phyloP scores from a whole-genome alignment of 1,139 yeast species.

The Saccharomyces hybrid region DNA sequence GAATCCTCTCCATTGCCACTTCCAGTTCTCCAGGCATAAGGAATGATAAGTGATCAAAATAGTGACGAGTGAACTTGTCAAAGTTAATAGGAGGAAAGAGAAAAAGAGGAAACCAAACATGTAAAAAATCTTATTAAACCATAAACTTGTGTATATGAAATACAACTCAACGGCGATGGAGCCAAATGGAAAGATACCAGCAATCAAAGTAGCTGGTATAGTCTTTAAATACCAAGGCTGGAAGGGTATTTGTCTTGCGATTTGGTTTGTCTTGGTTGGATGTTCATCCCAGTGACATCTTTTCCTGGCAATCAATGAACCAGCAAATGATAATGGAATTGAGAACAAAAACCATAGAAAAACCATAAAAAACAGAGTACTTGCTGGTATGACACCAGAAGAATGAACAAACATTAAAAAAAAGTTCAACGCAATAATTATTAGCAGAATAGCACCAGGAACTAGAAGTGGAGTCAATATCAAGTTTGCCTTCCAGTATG shows the following conservation, averaged over 20 bases:
- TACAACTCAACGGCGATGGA: slow-evolving; percentile 92
- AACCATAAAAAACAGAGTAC: slow-evolving; percentile 78
- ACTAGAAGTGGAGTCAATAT: slow-evolving; percentile 73
- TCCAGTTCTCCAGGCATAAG: slow-evolving; percentile 83
- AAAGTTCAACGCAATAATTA: slow-evolving; percentile 68
- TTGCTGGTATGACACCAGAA: slow-evolving; percentile 92
- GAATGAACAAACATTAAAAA: slow-evolving; percentile 71
- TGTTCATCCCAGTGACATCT: slow-evolving; percentile 41
- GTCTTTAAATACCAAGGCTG: slow-evolving; percentile 82
- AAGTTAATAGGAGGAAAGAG: slow-evolving; percentile 72
- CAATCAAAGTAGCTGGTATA: slow-evolving; percentile 58
- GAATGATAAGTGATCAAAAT: slow-evolving; percentile 76
- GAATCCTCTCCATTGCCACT: slow-evolving; percentile 96
- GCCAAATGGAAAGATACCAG: slow-evolving; percentile 93
- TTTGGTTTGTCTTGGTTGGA: slow-evolving; percentile 88
- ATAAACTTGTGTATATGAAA: slow-evolving; percentile 75
- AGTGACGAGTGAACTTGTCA: slow-evolving; percentile 78
- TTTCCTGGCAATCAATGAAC: slow-evolving; percentile 75
- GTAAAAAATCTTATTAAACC: slow-evolving; percentile 92
- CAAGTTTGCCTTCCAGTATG: slow-evolving; percentile 83
- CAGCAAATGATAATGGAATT: slow-evolving; percentile 74
- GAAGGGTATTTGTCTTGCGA: slow-evolving; percentile 89
- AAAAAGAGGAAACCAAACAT: slow-evolving; percentile 96
- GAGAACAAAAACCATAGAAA: slow-evolving; percentile 81
- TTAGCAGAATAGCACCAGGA: slow-evolving; percentile 65